These are phyloP conservation scores for Apiotrichum gracile DNA, from an alignment of 1,284 basidiomycete genomes.

Conservation along the genomic window DNA sequence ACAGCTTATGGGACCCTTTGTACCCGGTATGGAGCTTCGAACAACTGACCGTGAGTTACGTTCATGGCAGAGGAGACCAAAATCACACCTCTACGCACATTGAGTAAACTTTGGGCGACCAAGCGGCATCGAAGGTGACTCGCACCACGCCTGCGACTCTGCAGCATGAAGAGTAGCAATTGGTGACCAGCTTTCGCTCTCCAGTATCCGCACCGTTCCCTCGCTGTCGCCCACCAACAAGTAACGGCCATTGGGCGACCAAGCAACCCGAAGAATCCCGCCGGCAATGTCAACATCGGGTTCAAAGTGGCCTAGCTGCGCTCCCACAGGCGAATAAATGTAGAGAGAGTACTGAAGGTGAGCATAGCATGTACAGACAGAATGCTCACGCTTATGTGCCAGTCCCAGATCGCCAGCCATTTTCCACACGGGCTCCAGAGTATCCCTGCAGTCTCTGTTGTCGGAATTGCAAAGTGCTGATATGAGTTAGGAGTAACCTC, in stretches of 20 bases:
- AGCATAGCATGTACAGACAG: not conserved
- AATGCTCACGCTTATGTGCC: slow-evolving; percentile 60
- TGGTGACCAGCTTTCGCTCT: slow-evolving; percentile 10
- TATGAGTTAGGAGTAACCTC: slow-evolving; percentile 3
- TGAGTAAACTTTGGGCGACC: not conserved
- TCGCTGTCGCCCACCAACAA: slow-evolving; percentile 4
- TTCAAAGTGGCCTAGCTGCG: slow-evolving; percentile 61
- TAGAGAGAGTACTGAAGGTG: slow-evolving; percentile 68
- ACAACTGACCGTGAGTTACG: not conserved
- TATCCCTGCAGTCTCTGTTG: slow-evolving; percentile 66
- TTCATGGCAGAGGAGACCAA: not conserved
- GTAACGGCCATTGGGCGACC: slow-evolving; percentile 58
- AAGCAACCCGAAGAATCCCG: slow-evolving; percentile 63
- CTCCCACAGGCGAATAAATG: slow-evolving; percentile 67
- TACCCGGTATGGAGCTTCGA: not conserved
- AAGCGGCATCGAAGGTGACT: not conserved
- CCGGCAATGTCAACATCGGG: slow-evolving; percentile 7
- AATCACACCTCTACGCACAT: not conserved
- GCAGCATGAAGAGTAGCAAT: not conserved
- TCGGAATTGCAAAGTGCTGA: slow-evolving; percentile 75
- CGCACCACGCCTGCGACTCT: not conserved
- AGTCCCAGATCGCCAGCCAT: slow-evolving; percentile 76
- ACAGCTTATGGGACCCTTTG: slow-evolving; percentile 41
- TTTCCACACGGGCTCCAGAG: slow-evolving; percentile 74
- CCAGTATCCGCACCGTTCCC: slow-evolving; percentile 7